phyloP scores from a whole-genome alignment of 2,329 filamentous ascomycete species.

The Calycina herbarum region DNA sequence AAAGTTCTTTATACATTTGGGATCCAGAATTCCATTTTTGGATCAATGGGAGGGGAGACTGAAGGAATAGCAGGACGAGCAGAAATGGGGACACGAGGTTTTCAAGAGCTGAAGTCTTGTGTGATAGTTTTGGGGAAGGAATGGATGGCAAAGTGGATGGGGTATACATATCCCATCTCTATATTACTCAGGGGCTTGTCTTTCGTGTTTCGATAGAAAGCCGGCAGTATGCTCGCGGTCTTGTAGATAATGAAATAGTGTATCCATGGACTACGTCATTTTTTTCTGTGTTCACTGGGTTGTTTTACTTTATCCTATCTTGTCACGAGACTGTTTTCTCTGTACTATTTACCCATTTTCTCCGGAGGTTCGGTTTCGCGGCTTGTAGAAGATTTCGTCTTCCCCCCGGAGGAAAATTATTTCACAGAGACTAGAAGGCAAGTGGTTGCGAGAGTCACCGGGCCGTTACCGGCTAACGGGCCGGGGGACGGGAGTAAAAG shows the following conservation, averaged over 20 bases:
- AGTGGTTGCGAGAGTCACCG: not conserved
- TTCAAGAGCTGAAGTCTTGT: conserved; percentile 37
- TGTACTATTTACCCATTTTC: not conserved
- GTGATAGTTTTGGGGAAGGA: conserved; percentile 17
- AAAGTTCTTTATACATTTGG: not conserved
- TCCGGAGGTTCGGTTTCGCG: not conserved
- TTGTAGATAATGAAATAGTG: conserved; percentile 1
- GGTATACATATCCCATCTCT: not conserved
- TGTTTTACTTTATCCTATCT: not conserved
- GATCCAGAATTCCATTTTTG: not conserved
- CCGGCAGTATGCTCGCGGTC: not conserved
- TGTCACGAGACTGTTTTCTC: not conserved
- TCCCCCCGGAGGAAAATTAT: no score
- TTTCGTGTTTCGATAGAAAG: not conserved
- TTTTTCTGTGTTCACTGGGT: not conserved
- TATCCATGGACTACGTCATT: not conserved
- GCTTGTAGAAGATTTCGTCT: no score
- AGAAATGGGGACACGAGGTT: conserved; percentile 26
- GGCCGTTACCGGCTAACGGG: not conserved
- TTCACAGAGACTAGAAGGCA: not conserved
- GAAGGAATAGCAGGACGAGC: not conserved
- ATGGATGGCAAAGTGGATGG: conserved; percentile 6
- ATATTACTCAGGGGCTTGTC: not conserved
- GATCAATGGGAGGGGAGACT: not conserved
- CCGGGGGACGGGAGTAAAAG: not conserved